A percentile compares a stretch with the other conserved stretches of the same genome.
phyloP scores from a whole-genome alignment of 2,329 filamentous ascomycete species.

The Colletotrichum sojae region DNA sequence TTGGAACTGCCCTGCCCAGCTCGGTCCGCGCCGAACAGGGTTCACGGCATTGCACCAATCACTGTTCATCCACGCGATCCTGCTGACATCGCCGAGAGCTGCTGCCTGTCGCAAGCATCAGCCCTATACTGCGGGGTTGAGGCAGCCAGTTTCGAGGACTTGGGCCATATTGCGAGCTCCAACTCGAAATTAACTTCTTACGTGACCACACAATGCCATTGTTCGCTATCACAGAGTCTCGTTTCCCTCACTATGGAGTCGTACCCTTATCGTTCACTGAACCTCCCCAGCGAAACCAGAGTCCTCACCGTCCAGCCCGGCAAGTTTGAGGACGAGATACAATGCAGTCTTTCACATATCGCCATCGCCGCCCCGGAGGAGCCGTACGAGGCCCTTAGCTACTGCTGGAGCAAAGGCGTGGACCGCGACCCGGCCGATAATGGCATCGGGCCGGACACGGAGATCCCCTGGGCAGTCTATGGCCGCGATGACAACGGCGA shows the following conservation, averaged over 20 bases:
- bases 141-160: too few species aligned
- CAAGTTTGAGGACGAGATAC: conserved; percentile 15
- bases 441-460: conserved; percentile 2
- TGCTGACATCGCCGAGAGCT: not conserved
- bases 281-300: conserved; percentile 35
- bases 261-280: conserved; percentile 23
- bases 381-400: conserved; percentile 44
- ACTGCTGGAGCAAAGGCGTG: conserved; percentile 43
- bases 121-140: not conserved
- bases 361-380: conserved; percentile 4
- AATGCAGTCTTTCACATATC: conserved; percentile 20
- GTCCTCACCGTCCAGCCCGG: conserved; percentile 30
- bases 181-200: too few species aligned
- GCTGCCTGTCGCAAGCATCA: conserved; percentile 16
- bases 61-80: not conserved
- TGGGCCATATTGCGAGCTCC: too few species aligned
- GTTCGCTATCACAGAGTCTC: too few species aligned
- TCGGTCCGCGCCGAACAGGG: not conserved
- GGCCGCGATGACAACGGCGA: conserved; percentile 17
- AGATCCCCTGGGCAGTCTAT: conserved; percentile 25
- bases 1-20: too few species aligned
- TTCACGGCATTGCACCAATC: not conserved
- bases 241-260: too few species aligned
- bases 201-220: too few species aligned
- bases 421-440: not conserved